A percentile compares a stretch with the other conserved stretches of the same genome.
These are phyloP conservation scores for Scheffersomyces insectosa DNA, from an alignment of 1,139 yeast species.

Conservation along the genomic window DNA sequence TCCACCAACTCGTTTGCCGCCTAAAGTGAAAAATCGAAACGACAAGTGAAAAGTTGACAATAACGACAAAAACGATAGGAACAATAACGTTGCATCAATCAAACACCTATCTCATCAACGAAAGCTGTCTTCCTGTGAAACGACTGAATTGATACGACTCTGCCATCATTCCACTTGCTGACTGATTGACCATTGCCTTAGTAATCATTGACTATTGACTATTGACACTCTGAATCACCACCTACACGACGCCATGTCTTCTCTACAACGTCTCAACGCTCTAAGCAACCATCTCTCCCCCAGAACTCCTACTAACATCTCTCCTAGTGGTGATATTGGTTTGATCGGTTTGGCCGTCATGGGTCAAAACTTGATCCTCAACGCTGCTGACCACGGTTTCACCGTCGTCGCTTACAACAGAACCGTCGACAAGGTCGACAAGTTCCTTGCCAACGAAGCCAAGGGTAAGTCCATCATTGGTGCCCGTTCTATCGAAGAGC, in stretches of 20 bases:
- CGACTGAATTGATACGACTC: too few relatives aligned
- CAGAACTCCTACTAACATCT: slow-evolving; percentile 24
- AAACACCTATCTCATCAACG: too few relatives aligned
- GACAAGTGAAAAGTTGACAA: too few relatives aligned
- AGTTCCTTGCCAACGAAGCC: slow-evolving; percentile 90
- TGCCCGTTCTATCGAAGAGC: slow-evolving; percentile 89
- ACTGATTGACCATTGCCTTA: too few relatives aligned
- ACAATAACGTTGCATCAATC: too few relatives aligned
- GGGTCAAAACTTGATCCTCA: slow-evolving; percentile 98
- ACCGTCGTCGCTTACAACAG: slow-evolving; percentile 99
- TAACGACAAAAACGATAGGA: too few relatives aligned
- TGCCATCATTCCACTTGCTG: too few relatives aligned
- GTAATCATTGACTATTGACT: too few relatives aligned
- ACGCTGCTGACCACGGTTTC: slow-evolving; percentile 97
- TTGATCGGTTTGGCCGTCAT: slow-evolving; percentile 99
- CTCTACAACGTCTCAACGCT: slow-evolving; percentile 7
- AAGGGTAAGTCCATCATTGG: slow-evolving; percentile 91
- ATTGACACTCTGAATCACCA: too few relatives aligned
- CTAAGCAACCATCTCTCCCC: slow-evolving; percentile 11
- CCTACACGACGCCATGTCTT: slow-evolving; percentile 4
- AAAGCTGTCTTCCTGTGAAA: too few relatives aligned
- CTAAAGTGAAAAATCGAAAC: too few relatives aligned
- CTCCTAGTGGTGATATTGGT: slow-evolving; percentile 87
- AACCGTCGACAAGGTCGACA: slow-evolving; percentile 93
- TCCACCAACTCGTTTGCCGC: too few relatives aligned